Conservation (phyloP, 768 basidiomycete genomes). For the Calocybe cyanea region DNA sequence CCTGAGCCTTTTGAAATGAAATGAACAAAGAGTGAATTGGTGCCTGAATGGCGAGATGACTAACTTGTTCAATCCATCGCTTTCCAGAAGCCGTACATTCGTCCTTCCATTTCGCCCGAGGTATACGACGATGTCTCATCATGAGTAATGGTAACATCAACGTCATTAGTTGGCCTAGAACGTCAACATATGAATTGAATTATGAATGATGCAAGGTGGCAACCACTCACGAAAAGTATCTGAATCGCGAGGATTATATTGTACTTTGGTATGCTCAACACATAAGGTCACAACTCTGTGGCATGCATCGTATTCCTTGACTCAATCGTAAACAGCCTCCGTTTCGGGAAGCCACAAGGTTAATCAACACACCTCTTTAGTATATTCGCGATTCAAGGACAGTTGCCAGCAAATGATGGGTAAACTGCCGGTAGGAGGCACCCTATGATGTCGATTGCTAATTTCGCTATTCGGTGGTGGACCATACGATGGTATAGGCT, state of each 20-base stretch:
- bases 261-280: constrained; percentile 51
- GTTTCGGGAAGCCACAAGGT: constrained; percentile 9
- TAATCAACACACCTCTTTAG: constrained; percentile 46
- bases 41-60: constrained; percentile 3
- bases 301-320: constrained; percentile 72
- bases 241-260: constrained; percentile 51
- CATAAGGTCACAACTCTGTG: constrained; percentile 58
- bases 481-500: constrained; percentile 1
- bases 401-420: constrained; percentile 81
- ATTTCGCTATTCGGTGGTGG: not conserved
- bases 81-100: constrained; percentile 58
- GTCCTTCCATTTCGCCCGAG: constrained; percentile 71
- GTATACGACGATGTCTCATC: constrained; percentile 83
- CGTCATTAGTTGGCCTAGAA: constrained; percentile 62
- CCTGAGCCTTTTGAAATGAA: constrained; percentile 37
- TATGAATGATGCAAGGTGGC: not conserved
- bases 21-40: constrained; percentile 6
- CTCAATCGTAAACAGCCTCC: constrained; percentile 11
- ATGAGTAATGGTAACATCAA: constrained; percentile 76
- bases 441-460: constrained; percentile 9
- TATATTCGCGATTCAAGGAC: constrained; percentile 70
- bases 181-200: not conserved
- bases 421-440: constrained; percentile 9
- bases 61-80: constrained; percentile 80
- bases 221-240: constrained; percentile 63